Evolutionary conservation across 352 stramenopile species (phyloP).

Genomic region (Globisporangium megalacanthum): DNA sequence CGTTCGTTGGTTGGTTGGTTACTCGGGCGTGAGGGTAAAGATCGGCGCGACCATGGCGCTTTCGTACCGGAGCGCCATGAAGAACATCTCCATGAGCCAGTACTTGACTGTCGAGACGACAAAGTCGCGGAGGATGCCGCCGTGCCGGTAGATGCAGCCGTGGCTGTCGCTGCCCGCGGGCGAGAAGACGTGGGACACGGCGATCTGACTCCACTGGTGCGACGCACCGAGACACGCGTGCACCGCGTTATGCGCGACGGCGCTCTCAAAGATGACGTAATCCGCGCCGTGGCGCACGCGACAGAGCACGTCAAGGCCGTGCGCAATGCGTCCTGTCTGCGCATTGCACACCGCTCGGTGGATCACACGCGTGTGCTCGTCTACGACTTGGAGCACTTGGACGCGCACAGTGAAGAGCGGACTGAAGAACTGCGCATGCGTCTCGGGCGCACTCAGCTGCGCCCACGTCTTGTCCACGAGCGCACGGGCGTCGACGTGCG

Average conservation of each 20-base stretch:
- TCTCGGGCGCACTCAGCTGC: slow-evolving; percentile 20
- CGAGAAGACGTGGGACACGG: slow-evolving; percentile 42
- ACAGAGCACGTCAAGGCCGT: slow-evolving; percentile 51
- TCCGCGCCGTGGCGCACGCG: slow-evolving; percentile 35
- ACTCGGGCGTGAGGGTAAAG: slow-evolving; percentile 23
- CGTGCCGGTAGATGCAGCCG: slow-evolving; percentile 40
- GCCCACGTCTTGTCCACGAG: slow-evolving; percentile 37
- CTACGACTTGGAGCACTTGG: slow-evolving; percentile 50
- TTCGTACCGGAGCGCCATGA: slow-evolving; percentile 56
- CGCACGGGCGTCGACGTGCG: slow-evolving; percentile 21
- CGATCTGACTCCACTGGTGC: slow-evolving; percentile 46
- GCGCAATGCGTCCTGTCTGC: slow-evolving; percentile 40
- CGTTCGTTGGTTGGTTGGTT: too few species aligned
- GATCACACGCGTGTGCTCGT: slow-evolving; percentile 41
- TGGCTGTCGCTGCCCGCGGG: slow-evolving; percentile 6
- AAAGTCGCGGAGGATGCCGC: slow-evolving; percentile 40
- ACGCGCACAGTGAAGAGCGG: slow-evolving; percentile 30
- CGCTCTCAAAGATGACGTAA: slow-evolving; percentile 53
- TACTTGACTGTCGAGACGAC: slow-evolving; percentile 34
- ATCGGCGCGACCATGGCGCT: slow-evolving; percentile 46
- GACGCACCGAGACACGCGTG: slow-evolving; percentile 41
- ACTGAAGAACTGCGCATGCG: slow-evolving; percentile 36
- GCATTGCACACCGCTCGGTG: slow-evolving; percentile 58
- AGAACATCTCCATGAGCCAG: slow-evolving; percentile 59
- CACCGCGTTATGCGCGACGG: slow-evolving; percentile 45